Evolutionary conservation across 1,284 basidiomycete species (phyloP), one percentile per base, ranked within the genome.

Genomic region (Gastroboletus turbinatus): DNA sequence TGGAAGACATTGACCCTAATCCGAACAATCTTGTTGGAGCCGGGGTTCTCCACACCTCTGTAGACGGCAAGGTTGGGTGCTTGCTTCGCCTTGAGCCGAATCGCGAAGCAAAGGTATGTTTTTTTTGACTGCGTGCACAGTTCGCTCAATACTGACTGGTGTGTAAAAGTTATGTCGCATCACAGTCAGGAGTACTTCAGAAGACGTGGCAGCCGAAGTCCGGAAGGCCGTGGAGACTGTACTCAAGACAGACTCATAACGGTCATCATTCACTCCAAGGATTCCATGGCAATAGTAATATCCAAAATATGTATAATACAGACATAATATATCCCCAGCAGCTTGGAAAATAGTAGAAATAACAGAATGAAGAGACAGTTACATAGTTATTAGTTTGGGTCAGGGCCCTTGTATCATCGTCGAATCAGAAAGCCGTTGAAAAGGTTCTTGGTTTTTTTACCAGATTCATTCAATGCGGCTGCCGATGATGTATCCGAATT

Each of bases 131-230:
- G 13, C 23, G 13, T 40, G 6, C 36, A 19, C 42, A 25, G 17
- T 47, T 39, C 32, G 6, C 36, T 50, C 49, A 46, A 46, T 51
- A 29, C 39, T 55, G 23, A 46, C 27, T 32, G 17, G 8, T 52
- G 10, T 32, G 62, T 55, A 52, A 60, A 44, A 96, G 94, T 79
- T 98, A 46, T 97, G 94, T 72, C 90, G 97, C 51, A 71, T 99
- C 58, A 99, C 97, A 9, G 82, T 98, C 44, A 84, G 97, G 66
- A 96, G 95, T 67, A 98, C 97, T 2, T 98, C 96, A 55, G 96
- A 96, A 71, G 82, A 88, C 35, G 94, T 97, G 10, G 94, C 95
- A 38, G 72, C 78, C 2, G 92, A 95, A 73, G 82, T 96, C 46
- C 82, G 94, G 68, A 82, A 80, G 66, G 74, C 89, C 56, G 63